Base-by-base conservation (phyloP, 495 filamentous ascomycete genomes). In the Neurospora cerealis region DNA sequence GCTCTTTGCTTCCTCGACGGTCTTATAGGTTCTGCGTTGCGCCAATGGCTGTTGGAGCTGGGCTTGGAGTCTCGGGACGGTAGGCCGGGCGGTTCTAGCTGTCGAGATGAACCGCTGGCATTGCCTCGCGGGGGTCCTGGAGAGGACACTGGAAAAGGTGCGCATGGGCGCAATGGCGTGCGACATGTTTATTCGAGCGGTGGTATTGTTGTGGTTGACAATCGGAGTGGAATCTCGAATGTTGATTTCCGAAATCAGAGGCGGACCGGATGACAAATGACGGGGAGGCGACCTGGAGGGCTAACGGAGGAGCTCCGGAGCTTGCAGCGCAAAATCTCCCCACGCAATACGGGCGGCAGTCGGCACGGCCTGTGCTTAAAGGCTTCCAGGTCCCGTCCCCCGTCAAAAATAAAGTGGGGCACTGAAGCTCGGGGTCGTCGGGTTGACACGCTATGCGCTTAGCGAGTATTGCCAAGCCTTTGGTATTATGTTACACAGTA, bases 1-100 rank as follows among this genome's bases (percentile, higher is more conserved):
- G 70, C 85, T 87, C 72, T 82, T 82, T 69, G 86, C 86, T 77
- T 89, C 86, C 74, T 89, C 83, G 1, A 89, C 85, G 28, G 87
- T 88, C 79, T 87, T 88, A 73, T 78, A 83, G 71, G 83, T 82
- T 34, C 80, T 69, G 71, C 76, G 74, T 72, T 83, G 82, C 48
- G 70, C 72, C 75, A 80, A 76, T 74, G 81, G 78, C 75, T 83
- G 81, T 10, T 74, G 77, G 28, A 77, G 72, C 69, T 82, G 76
- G 32, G 60, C 46, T 69, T 71, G 75, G 71, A 73, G n/a, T 69
- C 54, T 69, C 46, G 77, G 38, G 32, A 75, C 39, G 69, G 69
- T 72, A 32, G 72, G 24, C 1, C 78, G 42, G 4, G 74, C 74
- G 36, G 78, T 75, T 41, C 75, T 72, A 24, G 75, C 72, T 10